Evolutionary conservation across 768 basidiomycete genomes (phyloP).

Genomic region (Leucocoprinus birnbaumii): DNA sequence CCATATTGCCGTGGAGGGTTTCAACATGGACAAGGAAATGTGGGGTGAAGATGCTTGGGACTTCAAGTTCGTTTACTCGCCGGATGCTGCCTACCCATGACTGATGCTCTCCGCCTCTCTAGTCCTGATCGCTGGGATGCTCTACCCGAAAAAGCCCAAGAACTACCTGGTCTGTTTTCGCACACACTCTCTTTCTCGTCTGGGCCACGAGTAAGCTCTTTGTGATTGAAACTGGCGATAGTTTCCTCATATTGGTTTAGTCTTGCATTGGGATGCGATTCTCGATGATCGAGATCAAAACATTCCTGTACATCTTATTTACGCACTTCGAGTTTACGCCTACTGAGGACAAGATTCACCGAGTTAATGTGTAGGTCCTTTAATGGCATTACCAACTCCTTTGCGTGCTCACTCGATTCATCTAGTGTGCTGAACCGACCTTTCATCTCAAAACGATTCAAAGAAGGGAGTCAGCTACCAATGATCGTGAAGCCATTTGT

Average conservation of each 20-base stretch:
- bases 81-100: neutral
- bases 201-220: slow-evolving; percentile 66
- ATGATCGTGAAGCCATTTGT: slow-evolving; percentile 42
- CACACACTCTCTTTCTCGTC: slow-evolving; percentile 77
- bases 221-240: neutral
- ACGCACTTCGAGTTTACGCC: slow-evolving; percentile 62
- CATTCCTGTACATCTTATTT: slow-evolving; percentile 67
- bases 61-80: slow-evolving; percentile 54
- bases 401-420: neutral
- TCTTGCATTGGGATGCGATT: slow-evolving; percentile 83
- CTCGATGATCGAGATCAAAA: slow-evolving; percentile 82
- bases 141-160: slow-evolving; percentile 64
- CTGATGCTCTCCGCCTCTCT: neutral
- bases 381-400: neutral
- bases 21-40: slow-evolving; percentile 72
- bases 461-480: slow-evolving; percentile 63
- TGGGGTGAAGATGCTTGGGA: slow-evolving; percentile 85
- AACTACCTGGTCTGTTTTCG: slow-evolving; percentile 69
- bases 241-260: slow-evolving; percentile 30
- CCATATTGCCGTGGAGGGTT: slow-evolving; percentile 76
- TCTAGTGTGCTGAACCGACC: slow-evolving; percentile 65
- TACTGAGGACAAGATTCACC: slow-evolving; percentile 50
- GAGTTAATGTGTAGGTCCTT: slow-evolving; percentile 60
- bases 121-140: slow-evolving; percentile 84
- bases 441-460: slow-evolving; percentile 50